phyloP scores from a whole-genome alignment of 768 basidiomycete genomes.

The Pleurotus pulmonarius region DNA sequence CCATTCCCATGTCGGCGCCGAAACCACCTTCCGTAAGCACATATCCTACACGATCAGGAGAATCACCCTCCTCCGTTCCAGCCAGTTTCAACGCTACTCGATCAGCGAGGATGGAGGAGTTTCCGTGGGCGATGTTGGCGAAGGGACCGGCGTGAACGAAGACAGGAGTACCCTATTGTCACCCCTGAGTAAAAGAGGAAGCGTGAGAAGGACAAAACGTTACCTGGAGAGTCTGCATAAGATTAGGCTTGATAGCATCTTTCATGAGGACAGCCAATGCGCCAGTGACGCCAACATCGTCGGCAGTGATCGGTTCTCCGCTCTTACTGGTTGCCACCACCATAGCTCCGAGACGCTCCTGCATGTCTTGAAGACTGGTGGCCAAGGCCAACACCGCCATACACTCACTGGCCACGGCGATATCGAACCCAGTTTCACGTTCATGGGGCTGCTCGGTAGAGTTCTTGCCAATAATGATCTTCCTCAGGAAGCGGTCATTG shows the following conservation, averaged over 20 bases:
- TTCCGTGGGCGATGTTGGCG: conserved; percentile 98
- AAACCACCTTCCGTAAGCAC: conserved; percentile 98
- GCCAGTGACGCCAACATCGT: conserved; percentile 93
- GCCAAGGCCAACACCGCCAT: conserved; percentile 97
- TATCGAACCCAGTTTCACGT: conserved; percentile 92
- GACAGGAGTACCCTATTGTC: conserved; percentile 84
- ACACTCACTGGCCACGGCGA: conserved; percentile 93
- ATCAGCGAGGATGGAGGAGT: conserved; percentile 98
- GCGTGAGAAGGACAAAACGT: not conserved
- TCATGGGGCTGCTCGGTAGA: conserved; percentile 87
- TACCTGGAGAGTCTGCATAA: conserved; percentile 96
- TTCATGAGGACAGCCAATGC: conserved; percentile 97
- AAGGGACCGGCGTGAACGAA: conserved; percentile 99
- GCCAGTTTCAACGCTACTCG: conserved; percentile 95
- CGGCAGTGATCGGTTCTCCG: conserved; percentile 91
- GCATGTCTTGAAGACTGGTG: conserved; percentile 88
- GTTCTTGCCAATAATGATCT: conserved; percentile 89
- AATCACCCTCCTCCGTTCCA: conserved; percentile 89
- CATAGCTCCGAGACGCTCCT: conserved; percentile 89
- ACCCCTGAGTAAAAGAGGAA: not conserved
- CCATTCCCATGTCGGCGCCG: conserved; percentile 99
- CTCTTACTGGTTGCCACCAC: conserved; percentile 92
- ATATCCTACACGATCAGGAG: conserved; percentile 78
- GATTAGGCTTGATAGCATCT: conserved; percentile 97
- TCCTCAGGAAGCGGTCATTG: conserved; percentile 95